phyloP scores from a whole-genome alignment of 768 basidiomycete species.

The Galerina sulciceps region DNA sequence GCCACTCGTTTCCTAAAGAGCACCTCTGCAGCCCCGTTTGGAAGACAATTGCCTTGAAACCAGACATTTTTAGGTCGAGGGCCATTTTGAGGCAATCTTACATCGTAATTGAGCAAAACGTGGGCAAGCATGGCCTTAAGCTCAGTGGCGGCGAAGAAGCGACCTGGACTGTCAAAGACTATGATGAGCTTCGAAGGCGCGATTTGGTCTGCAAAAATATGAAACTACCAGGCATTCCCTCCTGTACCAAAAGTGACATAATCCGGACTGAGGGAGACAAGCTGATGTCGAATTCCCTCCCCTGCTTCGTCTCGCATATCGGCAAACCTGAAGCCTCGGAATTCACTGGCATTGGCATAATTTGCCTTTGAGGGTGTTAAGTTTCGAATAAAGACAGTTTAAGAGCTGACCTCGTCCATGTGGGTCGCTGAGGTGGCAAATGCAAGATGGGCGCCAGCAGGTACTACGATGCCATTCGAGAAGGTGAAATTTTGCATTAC shows the following conservation, averaged over 20 bases:
- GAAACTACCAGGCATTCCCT: conserved; percentile 31
- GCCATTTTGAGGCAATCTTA: background rate
- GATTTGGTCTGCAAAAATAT: background rate
- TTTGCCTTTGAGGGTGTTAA: conserved; percentile 20
- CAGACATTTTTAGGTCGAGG: background rate
- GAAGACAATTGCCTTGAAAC: background rate
- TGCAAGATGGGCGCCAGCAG: conserved; percentile 16
- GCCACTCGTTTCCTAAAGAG: background rate
- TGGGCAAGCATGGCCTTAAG: background rate
- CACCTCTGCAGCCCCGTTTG: background rate
- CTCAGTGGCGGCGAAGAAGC: background rate
- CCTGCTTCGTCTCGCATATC: conserved; percentile 37
- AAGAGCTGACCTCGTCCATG: conserved; percentile 13
- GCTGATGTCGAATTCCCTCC: conserved; percentile 25
- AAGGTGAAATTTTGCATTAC: conserved; percentile 21
- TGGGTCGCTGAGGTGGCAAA: conserved; percentile 10
- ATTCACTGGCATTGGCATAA: conserved; percentile 44
- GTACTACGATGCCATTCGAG: conserved; percentile 17
- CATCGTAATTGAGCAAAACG: background rate
- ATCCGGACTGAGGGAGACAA: conserved; percentile 23
- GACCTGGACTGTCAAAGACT: background rate
- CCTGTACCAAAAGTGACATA: conserved; percentile 45
- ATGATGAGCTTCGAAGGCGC: too few relatives aligned
- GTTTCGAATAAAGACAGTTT: background rate
- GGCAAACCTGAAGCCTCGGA: conserved; percentile 53